Percentiles rank a stretch among this genome's conserved stretches.
phyloP scores from a whole-genome alignment of 2,329 filamentous ascomycete species.

The Penicillium sp. region DNA sequence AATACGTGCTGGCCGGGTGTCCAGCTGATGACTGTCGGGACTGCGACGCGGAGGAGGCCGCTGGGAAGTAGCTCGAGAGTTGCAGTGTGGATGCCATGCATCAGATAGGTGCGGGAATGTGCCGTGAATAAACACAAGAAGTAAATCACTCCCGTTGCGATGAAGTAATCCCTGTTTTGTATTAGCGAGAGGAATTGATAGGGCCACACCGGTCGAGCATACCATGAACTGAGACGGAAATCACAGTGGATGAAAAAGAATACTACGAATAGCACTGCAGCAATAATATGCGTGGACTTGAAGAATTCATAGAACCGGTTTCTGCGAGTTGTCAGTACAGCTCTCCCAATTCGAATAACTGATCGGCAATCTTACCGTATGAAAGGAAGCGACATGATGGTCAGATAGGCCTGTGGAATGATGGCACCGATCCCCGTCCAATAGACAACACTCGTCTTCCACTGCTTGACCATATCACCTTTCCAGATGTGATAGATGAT shows the following conservation, averaged over 20 bases:
- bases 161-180: slow-evolving; percentile 55
- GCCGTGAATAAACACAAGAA: slow-evolving; percentile 46
- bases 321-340: slow-evolving; percentile 28
- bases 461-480: slow-evolving; percentile 50
- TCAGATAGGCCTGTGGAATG: slow-evolving; percentile 55
- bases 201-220: slow-evolving; percentile 5
- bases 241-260: slow-evolving; percentile 61
- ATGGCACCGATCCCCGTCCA: slow-evolving; percentile 57
- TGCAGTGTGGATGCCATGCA: slow-evolving; percentile 49
- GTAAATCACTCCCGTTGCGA: slow-evolving; percentile 54
- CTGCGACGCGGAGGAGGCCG: slow-evolving; percentile 42
- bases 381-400: slow-evolving; percentile 52
- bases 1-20: slow-evolving; percentile 54
- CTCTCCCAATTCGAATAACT: neutral
- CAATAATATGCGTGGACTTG: slow-evolving; percentile 54
- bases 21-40: slow-evolving; percentile 49
- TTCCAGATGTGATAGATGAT: slow-evolving; percentile 52
- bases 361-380: slow-evolving; percentile 52
- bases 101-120: slow-evolving; percentile 47
- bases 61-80: slow-evolving; percentile 41
- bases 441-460: slow-evolving; percentile 49
- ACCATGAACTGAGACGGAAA: slow-evolving; percentile 54
- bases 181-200: neutral
- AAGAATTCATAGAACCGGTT: slow-evolving; percentile 58
- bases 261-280: slow-evolving; percentile 53